These are phyloP conservation scores for Microsporum canis DNA, from an alignment of 2,329 filamentous ascomycete genomes.

Conservation along the genomic window DNA sequence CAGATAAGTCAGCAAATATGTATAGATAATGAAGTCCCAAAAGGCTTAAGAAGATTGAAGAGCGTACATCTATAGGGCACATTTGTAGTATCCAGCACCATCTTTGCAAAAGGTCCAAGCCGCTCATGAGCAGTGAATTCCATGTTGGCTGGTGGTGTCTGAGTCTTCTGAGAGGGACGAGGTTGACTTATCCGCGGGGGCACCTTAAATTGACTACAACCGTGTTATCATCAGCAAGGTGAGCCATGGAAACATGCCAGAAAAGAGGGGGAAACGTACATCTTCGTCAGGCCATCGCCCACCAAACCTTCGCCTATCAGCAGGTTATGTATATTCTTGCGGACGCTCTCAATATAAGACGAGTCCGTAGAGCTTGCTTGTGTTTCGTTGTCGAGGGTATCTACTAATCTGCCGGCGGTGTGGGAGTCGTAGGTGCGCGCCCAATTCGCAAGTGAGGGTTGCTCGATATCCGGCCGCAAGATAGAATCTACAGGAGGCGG, in stretches of 20 bases:
- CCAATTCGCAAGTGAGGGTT: constrained; percentile 26
- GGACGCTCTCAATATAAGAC: constrained; percentile 56
- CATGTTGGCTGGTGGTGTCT: constrained; percentile 13
- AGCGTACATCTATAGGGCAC: constrained; percentile 33
- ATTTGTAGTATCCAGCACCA: constrained; percentile 41
- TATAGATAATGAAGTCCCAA: not conserved
- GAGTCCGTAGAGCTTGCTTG: constrained; percentile 45
- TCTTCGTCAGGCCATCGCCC: constrained; percentile 9
- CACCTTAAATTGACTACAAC: constrained; percentile 33
- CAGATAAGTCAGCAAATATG: constrained; percentile 2
- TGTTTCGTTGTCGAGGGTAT: constrained; percentile 61
- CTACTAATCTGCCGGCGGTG: constrained; percentile 44
- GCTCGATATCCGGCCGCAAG: constrained; percentile 32
- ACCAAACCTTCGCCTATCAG: constrained; percentile 29
- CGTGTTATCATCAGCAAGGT: not conserved
- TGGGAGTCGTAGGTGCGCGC: constrained; percentile 40
- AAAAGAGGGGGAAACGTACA: not conserved
- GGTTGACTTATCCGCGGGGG: constrained; percentile 21
- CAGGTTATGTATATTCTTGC: constrained; percentile 64
- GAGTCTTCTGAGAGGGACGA: constrained; percentile 8
- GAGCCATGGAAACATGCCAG: not conserved
- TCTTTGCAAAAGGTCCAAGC: constrained; percentile 44
- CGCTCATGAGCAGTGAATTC: constrained; percentile 19
- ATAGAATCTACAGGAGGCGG: constrained; percentile 28
- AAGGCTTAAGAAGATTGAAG: not conserved